phyloP scores from a whole-genome alignment of 2,329 filamentous ascomycete genomes.

The Aspergillus fumigatiaffinis region DNA sequence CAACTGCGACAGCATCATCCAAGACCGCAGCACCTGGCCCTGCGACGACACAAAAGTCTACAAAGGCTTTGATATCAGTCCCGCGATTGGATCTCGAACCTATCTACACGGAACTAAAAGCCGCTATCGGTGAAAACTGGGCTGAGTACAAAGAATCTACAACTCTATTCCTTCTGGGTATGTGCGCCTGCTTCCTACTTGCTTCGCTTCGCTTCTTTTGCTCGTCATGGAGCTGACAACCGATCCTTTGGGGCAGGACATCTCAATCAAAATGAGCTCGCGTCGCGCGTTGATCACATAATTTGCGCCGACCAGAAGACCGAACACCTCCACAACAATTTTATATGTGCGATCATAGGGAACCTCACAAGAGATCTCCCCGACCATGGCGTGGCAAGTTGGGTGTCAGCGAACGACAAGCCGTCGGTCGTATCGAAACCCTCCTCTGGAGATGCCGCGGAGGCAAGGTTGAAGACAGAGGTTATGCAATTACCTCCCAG shows the following conservation, averaged over 20 bases:
- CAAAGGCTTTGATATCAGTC: slow-evolving; percentile 49
- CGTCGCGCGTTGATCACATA: slow-evolving; percentile 53
- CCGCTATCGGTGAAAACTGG: slow-evolving; percentile 58
- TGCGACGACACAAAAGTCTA: slow-evolving; percentile 43
- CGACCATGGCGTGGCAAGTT: slow-evolving; percentile 59
- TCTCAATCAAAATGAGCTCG: slow-evolving; percentile 59
- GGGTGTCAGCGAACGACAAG: slow-evolving; percentile 60
- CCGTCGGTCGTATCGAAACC: slow-evolving; percentile 47
- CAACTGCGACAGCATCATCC: slow-evolving; percentile 27
- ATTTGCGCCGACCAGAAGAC: slow-evolving; percentile 50
- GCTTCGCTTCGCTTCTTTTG: not conserved
- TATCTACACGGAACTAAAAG: slow-evolving; percentile 59
- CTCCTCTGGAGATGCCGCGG: slow-evolving; percentile 56
- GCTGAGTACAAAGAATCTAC: slow-evolving; percentile 57
- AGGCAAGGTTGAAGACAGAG: slow-evolving; percentile 61
- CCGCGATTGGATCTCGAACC: slow-evolving; percentile 62
- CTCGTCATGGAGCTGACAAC: slow-evolving; percentile 13
- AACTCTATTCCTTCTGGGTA: slow-evolving; percentile 56
- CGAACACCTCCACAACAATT: slow-evolving; percentile 60
- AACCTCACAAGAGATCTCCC: slow-evolving; percentile 59
- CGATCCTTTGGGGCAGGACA: slow-evolving; percentile 41
- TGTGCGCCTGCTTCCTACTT: slow-evolving; percentile 4
- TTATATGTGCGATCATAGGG: slow-evolving; percentile 56
- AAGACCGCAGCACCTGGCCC: slow-evolving; percentile 29
- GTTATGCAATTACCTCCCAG: slow-evolving; percentile 59